A percentile compares a stretch with the other conserved stretches of the same genome.
These are phyloP conservation scores for Physcia stellaris DNA, from an alignment of 495 filamentous ascomycete genomes.

Conservation along the genomic window DNA sequence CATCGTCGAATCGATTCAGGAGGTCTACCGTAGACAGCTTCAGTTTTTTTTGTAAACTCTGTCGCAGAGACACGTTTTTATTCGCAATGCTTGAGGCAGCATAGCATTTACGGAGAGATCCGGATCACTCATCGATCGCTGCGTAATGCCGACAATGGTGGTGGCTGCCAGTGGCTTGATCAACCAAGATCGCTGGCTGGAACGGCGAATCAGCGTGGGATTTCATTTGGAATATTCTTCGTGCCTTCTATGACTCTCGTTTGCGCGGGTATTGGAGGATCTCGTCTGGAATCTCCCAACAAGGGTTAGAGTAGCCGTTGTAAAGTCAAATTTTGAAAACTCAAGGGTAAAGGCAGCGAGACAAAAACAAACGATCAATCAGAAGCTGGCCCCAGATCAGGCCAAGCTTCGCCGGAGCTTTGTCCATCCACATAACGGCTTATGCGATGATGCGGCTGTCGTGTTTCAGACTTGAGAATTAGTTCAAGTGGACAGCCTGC, in stretches of 20 bases:
- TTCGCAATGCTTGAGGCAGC: no score
- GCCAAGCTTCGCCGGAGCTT: conserved; percentile 18
- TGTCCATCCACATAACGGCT: conserved; percentile 6
- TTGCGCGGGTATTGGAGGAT: conserved; percentile 13
- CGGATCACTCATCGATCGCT: no score
- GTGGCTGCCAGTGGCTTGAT: no score
- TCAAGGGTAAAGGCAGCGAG: conserved; percentile 9
- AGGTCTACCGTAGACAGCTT: no score
- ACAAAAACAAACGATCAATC: conserved; percentile 6
- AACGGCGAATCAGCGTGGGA: not conserved
- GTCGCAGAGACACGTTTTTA: no score
- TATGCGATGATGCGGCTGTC: conserved; percentile 8
- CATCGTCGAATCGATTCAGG: no score
- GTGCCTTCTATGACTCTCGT: conserved; percentile 8
- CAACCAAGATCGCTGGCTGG: no score
- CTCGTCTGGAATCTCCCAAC: conserved; percentile 5
- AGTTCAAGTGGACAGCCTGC: not conserved
- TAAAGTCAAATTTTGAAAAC: not conserved
- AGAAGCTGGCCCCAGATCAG: conserved; percentile 10
- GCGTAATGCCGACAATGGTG: no score
- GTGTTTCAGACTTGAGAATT: conserved; percentile 6
- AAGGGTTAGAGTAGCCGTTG: conserved; percentile 6
- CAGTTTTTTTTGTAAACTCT: no score
- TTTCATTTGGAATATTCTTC: conserved; percentile 9
- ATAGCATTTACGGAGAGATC: no score